Percentiles rank a stretch among this genome's conserved stretches.
Conservation (phyloP, 805 yeast genomes). For the Candida alai region DNA sequence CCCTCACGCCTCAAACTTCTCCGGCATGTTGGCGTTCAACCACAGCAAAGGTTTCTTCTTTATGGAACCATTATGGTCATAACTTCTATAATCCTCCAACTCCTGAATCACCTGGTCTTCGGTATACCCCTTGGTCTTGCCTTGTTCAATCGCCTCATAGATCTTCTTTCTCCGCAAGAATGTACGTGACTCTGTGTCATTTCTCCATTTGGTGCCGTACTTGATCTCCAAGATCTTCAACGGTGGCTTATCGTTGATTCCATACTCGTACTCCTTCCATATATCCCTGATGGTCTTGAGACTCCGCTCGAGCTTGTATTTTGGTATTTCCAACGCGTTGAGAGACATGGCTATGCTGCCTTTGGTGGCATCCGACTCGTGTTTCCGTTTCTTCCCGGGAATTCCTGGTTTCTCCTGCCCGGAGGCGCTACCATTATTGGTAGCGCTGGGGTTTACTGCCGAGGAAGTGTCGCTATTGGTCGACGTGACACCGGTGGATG, state of each 20-base stretch:
- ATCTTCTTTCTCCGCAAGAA: slow-evolving; percentile 51
- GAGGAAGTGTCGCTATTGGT: slow-evolving; percentile 2
- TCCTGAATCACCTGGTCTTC: slow-evolving; percentile 42
- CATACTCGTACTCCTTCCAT: slow-evolving; percentile 56
- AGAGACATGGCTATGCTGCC: not conserved
- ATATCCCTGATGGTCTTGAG: slow-evolving; percentile 43
- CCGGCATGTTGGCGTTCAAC: slow-evolving; percentile 28
- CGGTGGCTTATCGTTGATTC: slow-evolving; percentile 50
- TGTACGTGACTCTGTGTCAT: slow-evolving; percentile 51
- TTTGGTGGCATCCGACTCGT: not conserved
- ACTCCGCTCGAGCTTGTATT: slow-evolving; percentile 24
- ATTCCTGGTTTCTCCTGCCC: not conserved
- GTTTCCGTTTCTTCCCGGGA: slow-evolving; percentile 2
- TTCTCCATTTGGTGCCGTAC: slow-evolving; percentile 54
- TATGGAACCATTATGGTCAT: slow-evolving; percentile 34
- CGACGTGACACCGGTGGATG: not conserved
- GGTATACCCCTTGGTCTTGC: slow-evolving; percentile 41
- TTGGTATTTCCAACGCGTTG: slow-evolving; percentile 15
- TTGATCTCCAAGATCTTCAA: slow-evolving; percentile 45
- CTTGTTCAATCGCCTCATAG: slow-evolving; percentile 53
- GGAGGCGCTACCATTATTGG: not conserved
- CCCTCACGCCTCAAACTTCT: slow-evolving; percentile 13
- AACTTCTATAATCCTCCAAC: slow-evolving; percentile 42
- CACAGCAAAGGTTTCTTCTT: slow-evolving; percentile 32
- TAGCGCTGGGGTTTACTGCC: not conserved